Conservation (phyloP, 352 stramenopile genomes). For the Peronospora belbahrii region DNA sequence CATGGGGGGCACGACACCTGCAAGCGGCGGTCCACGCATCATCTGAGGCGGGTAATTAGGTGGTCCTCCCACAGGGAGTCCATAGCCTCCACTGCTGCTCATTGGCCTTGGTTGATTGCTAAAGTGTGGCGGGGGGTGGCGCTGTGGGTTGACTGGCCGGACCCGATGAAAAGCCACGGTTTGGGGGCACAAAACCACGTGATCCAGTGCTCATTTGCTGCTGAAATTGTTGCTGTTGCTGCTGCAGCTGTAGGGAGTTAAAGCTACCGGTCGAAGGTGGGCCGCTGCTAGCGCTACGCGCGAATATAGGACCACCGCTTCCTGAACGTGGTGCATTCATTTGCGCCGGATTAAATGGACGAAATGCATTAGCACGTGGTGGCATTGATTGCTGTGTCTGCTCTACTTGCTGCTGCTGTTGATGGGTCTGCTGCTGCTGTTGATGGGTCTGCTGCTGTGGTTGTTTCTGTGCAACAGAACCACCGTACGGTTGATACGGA, state of each 20-base stretch:
- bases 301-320: constrained; percentile 17
- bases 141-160: constrained; percentile 28
- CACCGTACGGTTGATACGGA: constrained; percentile 55
- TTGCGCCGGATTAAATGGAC: constrained; percentile 58
- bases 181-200: constrained; percentile 22
- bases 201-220: constrained; percentile 22
- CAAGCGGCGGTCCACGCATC: constrained; percentile 18
- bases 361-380: constrained; percentile 37
- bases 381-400: background rate
- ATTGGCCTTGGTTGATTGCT: constrained; percentile 18
- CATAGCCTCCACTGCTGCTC: constrained; percentile 26
- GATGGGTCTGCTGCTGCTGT: too few relatives aligned
- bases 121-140: constrained; percentile 20
- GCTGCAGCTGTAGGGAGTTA: constrained; percentile 12
- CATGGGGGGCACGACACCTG: constrained; percentile 14
- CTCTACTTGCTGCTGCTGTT: too few relatives aligned
- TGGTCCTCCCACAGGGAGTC: constrained; percentile 8
- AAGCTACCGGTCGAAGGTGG: constrained; percentile 16
- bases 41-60: constrained; percentile 15
- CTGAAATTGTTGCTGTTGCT: constrained; percentile 17
- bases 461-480: constrained; percentile 26
- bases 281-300: constrained; percentile 13
- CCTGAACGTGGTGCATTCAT: constrained; percentile 32
- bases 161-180: constrained; percentile 24
- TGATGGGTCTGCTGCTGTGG: too few relatives aligned